Conservation (phyloP, 139 green algal species). For the Chlorella sp. region DNA sequence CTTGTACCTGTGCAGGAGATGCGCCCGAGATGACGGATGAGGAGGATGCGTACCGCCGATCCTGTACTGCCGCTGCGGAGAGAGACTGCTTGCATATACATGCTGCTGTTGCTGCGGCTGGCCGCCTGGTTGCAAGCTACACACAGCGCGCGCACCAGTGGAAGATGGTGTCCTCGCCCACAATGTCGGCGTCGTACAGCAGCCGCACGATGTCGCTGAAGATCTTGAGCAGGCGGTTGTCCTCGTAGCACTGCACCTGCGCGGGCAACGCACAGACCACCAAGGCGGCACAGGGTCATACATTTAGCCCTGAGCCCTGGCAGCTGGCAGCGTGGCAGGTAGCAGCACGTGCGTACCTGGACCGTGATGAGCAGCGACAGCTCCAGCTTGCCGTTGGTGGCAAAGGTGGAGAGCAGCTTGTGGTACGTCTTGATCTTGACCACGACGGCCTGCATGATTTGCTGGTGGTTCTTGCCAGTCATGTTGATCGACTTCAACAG, state of each 20-base stretch:
- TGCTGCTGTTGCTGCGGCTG: too few relatives aligned
- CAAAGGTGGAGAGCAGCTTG: slow-evolving; percentile 67
- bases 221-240: slow-evolving; percentile 87
- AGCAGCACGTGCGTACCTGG: slow-evolving; percentile 40
- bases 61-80: too few relatives aligned
- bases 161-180: slow-evolving; percentile 86
- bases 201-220: slow-evolving; percentile 84
- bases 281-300: too few relatives aligned
- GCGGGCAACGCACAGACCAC: too few relatives aligned
- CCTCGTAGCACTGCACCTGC: slow-evolving; percentile 94
- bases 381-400: slow-evolving; percentile 69
- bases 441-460: slow-evolving; percentile 66
- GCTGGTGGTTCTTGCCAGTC: slow-evolving; percentile 88
- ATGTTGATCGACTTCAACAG: slow-evolving; percentile 72
- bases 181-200: slow-evolving; percentile 87
- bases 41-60: too few relatives aligned
- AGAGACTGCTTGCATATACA: too few relatives aligned
- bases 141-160: slow-evolving; percentile 52
- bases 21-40: too few relatives aligned
- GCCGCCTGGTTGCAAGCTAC: too few relatives aligned
- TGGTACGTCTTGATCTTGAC: slow-evolving; percentile 71
- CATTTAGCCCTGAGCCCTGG: too few relatives aligned
- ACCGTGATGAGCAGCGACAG: slow-evolving; percentile 71
- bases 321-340: too few relatives aligned
- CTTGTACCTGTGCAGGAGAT: too few relatives aligned